Evolutionary conservation across 169 alveolate genomes (phyloP), one percentile per base, ranked within the genome.

Genomic region (Neospora caninum): DNA sequence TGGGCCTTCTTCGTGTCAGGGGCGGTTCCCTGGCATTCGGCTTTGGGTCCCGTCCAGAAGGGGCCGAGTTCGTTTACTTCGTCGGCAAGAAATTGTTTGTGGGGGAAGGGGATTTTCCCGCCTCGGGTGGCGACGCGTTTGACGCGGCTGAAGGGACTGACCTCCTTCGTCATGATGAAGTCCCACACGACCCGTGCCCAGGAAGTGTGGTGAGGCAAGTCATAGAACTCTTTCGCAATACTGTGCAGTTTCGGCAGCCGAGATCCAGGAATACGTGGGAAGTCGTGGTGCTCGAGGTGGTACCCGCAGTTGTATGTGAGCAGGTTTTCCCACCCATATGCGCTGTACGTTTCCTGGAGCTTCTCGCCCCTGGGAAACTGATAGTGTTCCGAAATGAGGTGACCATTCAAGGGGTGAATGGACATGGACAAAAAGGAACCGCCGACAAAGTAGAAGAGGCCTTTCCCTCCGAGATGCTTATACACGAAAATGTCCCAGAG

Each of bases 211-310:
- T 39, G 36, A 34, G 98, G 97, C 10, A 96, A 84, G 39, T 96
- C 95, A 93, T 96, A 96, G 93, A 93, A 96, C 91, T 97, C 98
- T 22, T 97, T 95, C 20, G 97, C 97, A 58, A 95, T 94, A 67
- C 80, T 91, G 67, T 92, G 92, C 27, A 97, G 84, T 82, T 53
- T 31, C 31, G 97, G 98, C 34, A 97, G 95, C 38, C 88, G 78
- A 58, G 95, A 93, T 80, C 97, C 96, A 0, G 97, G 97, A 69
- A 97, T 95, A 54, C 89, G 69, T 27, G 97, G 97, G 94, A 97
- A 97, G 93, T 97, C 98, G 94, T 97, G 98, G 93, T 97, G 98
- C 94, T 97, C 98, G 58, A 95, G 96, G 91, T 97, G 98, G 93
- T 97, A 97, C 42, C 98, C 98, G 38, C 96, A 97, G 87, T 97